These are phyloP conservation scores for Xylaria acuta DNA, from an alignment of 495 filamentous ascomycete species.

Conservation along the genomic window DNA sequence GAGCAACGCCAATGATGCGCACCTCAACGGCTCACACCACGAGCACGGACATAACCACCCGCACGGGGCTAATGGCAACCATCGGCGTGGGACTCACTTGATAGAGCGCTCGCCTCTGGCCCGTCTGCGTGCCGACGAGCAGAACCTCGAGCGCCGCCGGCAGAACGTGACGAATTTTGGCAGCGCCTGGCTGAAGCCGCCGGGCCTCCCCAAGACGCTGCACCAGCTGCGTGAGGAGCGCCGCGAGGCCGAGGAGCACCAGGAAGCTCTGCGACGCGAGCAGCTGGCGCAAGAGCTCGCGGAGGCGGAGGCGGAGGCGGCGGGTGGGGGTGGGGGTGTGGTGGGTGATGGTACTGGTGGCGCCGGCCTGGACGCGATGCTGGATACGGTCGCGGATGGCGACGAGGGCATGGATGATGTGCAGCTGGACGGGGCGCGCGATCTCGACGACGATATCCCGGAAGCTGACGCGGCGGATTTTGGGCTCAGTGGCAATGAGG, in stretches of 20 bases:
- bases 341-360: constrained; percentile 37
- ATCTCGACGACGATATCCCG: constrained; percentile 72
- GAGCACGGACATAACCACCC: constrained; percentile 31
- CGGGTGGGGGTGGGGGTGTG: constrained; percentile 43
- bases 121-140: constrained; percentile 71
- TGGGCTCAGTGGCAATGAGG: constrained; percentile 51
- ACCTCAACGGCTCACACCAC: constrained; percentile 34
- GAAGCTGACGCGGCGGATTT: constrained; percentile 62
- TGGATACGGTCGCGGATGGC: constrained; percentile 32
- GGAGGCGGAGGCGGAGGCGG: constrained; percentile 56
- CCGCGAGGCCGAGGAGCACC: constrained; percentile 79
- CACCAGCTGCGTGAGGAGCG: constrained; percentile 79
- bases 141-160: constrained; percentile 69
- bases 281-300: constrained; percentile 69
- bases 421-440: constrained; percentile 47
- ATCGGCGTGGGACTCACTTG: constrained; percentile 36
- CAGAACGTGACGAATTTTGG: constrained; percentile 77
- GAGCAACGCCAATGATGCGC: constrained; percentile 31
- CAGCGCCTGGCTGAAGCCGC: constrained; percentile 78
- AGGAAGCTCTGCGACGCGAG: constrained; percentile 71
- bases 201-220: constrained; percentile 76
- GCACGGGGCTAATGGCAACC: constrained; percentile 29
- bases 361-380: constrained; percentile 27
- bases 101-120: constrained; percentile 61
- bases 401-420: constrained; percentile 46